Conservation (phyloP, 2,329 filamentous ascomycete genomes). For the Dryadomyces sulphureus region DNA sequence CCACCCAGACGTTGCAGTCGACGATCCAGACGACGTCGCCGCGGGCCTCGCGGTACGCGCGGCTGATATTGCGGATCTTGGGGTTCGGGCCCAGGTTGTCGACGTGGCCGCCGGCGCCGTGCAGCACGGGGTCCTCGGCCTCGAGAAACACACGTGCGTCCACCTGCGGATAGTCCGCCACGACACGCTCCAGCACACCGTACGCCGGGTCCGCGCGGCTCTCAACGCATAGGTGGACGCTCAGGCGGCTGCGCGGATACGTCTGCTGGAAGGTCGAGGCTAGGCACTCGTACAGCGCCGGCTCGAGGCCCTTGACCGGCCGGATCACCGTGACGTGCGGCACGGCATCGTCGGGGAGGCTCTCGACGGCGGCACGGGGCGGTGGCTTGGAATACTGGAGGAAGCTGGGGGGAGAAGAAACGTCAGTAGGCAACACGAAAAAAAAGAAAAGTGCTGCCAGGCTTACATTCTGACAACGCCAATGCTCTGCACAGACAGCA, state of each 20-base stretch:
- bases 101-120: slow-evolving; percentile 29
- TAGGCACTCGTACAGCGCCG: slow-evolving; percentile 81
- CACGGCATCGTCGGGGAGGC: slow-evolving; percentile 34
- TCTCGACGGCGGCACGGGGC: slow-evolving; percentile 33
- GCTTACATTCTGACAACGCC: slow-evolving; percentile 41
- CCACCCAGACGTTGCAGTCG: slow-evolving; percentile 94
- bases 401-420: slow-evolving; percentile 23
- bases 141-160: slow-evolving; percentile 48
- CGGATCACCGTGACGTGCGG: slow-evolving; percentile 84
- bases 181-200: slow-evolving; percentile 53
- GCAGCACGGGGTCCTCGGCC: slow-evolving; percentile 9
- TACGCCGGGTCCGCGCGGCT: slow-evolving; percentile 62
- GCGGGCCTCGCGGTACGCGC: slow-evolving; percentile 76
- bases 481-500: slow-evolving; percentile 39
- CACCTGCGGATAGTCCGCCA: slow-evolving; percentile 65
- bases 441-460: not conserved
- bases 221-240: slow-evolving; percentile 70
- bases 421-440: not conserved
- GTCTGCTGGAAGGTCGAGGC: slow-evolving; percentile 70
- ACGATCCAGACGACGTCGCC: slow-evolving; percentile 87
- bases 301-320: slow-evolving; percentile 84
- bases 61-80: slow-evolving; percentile 95
- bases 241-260: slow-evolving; percentile 64
- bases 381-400: slow-evolving; percentile 36
- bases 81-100: slow-evolving; percentile 77